Evolutionary conservation across 495 filamentous ascomycete species (phyloP).

Genomic region (Hypoxylon cercidicola): DNA sequence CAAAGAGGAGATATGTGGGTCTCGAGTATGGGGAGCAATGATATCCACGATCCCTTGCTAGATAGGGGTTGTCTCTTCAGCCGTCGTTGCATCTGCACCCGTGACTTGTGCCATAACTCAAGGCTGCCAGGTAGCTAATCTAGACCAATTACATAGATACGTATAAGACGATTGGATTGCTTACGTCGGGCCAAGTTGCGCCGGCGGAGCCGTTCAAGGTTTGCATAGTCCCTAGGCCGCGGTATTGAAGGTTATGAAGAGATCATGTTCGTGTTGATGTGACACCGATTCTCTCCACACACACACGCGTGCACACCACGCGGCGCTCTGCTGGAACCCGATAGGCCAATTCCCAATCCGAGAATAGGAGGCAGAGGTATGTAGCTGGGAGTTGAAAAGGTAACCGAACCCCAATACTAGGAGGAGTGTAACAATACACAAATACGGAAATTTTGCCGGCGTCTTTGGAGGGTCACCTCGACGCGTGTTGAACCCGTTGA

Average conservation of each 20-base stretch:
- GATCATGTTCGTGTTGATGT: neutral
- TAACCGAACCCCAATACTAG: neutral
- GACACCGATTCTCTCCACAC: neutral
- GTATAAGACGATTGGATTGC: constrained; percentile 4
- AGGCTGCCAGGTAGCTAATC: constrained; percentile 12
- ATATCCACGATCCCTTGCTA: constrained; percentile 9
- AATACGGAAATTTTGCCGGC: no score
- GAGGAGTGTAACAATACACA: no score
- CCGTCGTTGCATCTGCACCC: neutral
- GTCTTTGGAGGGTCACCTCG: no score
- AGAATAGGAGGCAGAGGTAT: neutral
- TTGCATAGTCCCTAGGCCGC: neutral
- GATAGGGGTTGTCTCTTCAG: neutral
- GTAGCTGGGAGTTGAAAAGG: neutral
- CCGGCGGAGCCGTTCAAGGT: constrained; percentile 12
- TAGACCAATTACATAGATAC: constrained; percentile 14
- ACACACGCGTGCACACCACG: neutral
- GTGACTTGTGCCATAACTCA: constrained; percentile 8
- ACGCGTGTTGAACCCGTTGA: no score
- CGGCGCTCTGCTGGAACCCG: neutral
- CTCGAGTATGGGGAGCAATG: neutral
- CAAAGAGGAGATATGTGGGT: constrained; percentile 15
- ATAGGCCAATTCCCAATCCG: constrained; percentile 1
- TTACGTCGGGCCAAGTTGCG: constrained; percentile 26
- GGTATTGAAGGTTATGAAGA: constrained; percentile 2